Evolutionary conservation across 2,329 filamentous ascomycete genomes (phyloP).

Genomic region (Stemphylium beticola): DNA sequence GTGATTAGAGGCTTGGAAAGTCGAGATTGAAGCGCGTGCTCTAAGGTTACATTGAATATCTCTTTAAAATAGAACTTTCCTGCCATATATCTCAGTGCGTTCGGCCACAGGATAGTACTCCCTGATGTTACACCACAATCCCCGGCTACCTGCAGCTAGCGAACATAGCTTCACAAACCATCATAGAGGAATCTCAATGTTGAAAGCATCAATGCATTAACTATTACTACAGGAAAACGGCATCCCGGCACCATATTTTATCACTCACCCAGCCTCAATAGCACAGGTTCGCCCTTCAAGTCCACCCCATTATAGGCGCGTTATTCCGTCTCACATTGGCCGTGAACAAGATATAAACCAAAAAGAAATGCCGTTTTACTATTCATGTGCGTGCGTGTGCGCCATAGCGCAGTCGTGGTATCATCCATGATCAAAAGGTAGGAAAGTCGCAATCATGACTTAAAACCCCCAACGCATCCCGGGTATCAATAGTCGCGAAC

Average conservation of each 20-base stretch:
- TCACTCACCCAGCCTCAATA: slow-evolving; percentile 5
- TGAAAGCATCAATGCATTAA: slow-evolving; percentile 18
- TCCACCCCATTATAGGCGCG: slow-evolving; percentile 23
- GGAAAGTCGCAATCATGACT: slow-evolving; percentile 30
- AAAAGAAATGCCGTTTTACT: slow-evolving; percentile 15
- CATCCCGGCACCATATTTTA: slow-evolving; percentile 8
- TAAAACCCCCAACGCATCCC: slow-evolving; percentile 10
- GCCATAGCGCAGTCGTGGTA: slow-evolving; percentile 38
- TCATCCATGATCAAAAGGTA: slow-evolving; percentile 38
- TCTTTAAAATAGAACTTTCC: too few relatives aligned
- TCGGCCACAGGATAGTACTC: not conserved
- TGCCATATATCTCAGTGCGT: too few relatives aligned
- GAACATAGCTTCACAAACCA: too few relatives aligned
- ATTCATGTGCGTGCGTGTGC: slow-evolving; percentile 28
- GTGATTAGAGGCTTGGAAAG: too few relatives aligned
- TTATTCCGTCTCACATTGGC: not conserved
- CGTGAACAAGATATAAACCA: slow-evolving; percentile 6
- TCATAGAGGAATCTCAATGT: not conserved
- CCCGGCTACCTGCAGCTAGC: too few relatives aligned
- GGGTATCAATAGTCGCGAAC: slow-evolving; percentile 12
- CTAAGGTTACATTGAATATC: too few relatives aligned
- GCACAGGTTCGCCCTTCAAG: not conserved
- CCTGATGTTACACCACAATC: not conserved
- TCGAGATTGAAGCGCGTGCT: too few relatives aligned
- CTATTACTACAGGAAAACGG: slow-evolving; percentile 26